Base-by-base conservation (phyloP, 2,329 filamentous ascomycete species). In the Ophiostoma sp. region DNA sequence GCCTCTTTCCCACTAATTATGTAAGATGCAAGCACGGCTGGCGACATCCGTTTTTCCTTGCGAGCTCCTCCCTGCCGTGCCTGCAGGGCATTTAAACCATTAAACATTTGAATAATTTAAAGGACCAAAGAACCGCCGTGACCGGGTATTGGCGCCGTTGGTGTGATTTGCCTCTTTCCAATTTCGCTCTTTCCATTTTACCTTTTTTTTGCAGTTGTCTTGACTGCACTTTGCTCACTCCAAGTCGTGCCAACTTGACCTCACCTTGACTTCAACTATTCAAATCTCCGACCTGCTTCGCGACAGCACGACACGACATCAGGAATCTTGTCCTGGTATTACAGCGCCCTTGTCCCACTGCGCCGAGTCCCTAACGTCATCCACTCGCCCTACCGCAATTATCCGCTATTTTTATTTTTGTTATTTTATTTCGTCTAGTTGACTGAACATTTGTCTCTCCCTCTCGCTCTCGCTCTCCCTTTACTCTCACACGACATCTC, bases 81-180 rank as follows among this genome's bases (percentile, higher is more conserved):
- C 52, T 57, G 17, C 23, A 57, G 17, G 3, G 23, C n/a, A 57
- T 23, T 23, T 23, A 57, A 23, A 1, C n/a, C 27, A 27, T 57
- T 27, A 57, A 57, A 11, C 27, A 57, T 10, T 57, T 31, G 23
- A 13, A 27, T 15, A 57, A 57, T n/a, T 27, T 27, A 57, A 57
- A 57, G 13, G 17, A 8, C 44, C 44, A 48, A 48, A 20, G 20
- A 68, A 48, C 35, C 60, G 67, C 35, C 68, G 57, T 48, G 41
- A 65, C 31, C 68, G 23, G 20, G 20, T 70, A 44, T 70, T 67
- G 44, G 64, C 48, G 68, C 35, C 68, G 35, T 57, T 67, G 48
- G 48, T 62, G 68, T 67, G 62, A 69, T 70, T 70, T 52, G 27
- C 41, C 69, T 70, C 69, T 54, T 70, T 7, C n/a, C 23, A 11